Conservation (phyloP, 2,329 filamentous ascomycete species). For the Fusarium succisae region DNA sequence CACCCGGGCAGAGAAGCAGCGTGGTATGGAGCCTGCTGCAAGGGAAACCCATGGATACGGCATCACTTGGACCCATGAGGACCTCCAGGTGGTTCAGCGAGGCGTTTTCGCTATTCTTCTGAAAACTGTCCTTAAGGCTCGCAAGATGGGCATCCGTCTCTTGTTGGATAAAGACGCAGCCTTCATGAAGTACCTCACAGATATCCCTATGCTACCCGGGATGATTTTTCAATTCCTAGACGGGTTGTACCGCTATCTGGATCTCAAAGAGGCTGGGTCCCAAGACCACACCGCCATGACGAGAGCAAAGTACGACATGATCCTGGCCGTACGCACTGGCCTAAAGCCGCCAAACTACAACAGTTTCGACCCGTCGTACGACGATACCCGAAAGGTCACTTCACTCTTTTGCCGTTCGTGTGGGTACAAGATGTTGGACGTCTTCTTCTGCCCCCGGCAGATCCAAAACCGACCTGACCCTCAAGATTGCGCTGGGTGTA, state of each 20-base stretch:
- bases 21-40: background rate
- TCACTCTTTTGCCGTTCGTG: constrained; percentile 47
- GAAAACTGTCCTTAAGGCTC: constrained; percentile 48
- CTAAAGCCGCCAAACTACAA: constrained; percentile 19
- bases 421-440: constrained; percentile 45
- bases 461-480: background rate
- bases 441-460: constrained; percentile 41
- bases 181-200: constrained; percentile 43
- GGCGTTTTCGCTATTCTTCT: constrained; percentile 48
- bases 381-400: background rate
- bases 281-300: constrained; percentile 7
- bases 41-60: constrained; percentile 40
- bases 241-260: constrained; percentile 45
- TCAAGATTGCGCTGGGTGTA: constrained; percentile 46
- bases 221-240: constrained; percentile 47
- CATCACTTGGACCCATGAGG: constrained; percentile 40
- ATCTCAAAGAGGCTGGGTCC: constrained; percentile 14
- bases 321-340: constrained; percentile 46
- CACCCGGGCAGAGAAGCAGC: background rate
- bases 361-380: background rate
- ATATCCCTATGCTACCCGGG: constrained; percentile 44
- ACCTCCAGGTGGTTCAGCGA: constrained; percentile 44
- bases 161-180: constrained; percentile 46
- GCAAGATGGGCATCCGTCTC: constrained; percentile 41
- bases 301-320: constrained; percentile 45